Conservation (phyloP, 305 asterid genomes). For the Fraxinus nigra region DNA sequence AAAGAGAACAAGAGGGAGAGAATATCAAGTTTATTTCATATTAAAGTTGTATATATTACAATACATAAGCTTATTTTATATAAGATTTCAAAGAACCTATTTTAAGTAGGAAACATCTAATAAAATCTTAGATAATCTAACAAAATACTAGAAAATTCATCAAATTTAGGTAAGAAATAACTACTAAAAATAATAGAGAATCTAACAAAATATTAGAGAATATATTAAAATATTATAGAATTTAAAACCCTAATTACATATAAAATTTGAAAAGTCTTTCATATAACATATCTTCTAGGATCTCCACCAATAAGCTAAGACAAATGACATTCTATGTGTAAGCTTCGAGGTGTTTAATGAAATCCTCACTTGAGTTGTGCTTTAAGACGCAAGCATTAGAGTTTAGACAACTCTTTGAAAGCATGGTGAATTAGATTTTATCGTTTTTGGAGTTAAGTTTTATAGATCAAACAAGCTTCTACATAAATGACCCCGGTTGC, state of each 20-base stretch:
- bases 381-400: not conserved
- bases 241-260: not conserved
- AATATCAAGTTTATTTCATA: not conserved
- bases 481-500: not conserved
- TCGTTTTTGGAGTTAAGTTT: not conserved
- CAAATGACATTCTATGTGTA: not conserved
- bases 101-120: not conserved
- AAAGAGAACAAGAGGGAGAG: not conserved
- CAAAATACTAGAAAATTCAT: not conserved
- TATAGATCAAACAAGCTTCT: not conserved
- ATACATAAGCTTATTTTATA: not conserved
- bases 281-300: not conserved
- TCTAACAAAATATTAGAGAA: not conserved
- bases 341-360: not conserved
- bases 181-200: not conserved
- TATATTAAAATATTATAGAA: not conserved
- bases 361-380: not conserved
- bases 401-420: not conserved
- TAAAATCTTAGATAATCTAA: not conserved
- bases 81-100: not conserved
- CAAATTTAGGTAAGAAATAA: not conserved
- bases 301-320: not conserved
- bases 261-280: not conserved
- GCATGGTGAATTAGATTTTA: not conserved
- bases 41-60: not conserved